Base-by-base conservation (phyloP, 768 basidiomycete genomes). In the Pulveroboletus ravenelii region DNA sequence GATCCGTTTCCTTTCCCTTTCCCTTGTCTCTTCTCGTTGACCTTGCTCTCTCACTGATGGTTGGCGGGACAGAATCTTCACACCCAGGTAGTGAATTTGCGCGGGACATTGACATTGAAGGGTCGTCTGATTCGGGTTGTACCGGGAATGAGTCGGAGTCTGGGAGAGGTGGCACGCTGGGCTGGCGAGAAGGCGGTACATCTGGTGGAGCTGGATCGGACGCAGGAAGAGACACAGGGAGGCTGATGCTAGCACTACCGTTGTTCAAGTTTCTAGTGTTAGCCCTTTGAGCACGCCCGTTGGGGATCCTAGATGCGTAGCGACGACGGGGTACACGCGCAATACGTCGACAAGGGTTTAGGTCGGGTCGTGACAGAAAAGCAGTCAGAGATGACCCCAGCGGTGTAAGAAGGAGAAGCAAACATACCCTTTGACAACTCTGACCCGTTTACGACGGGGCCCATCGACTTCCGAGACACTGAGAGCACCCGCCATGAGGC, bases 391-490 rank as follows among this genome's bases (percentile, higher is more conserved):
- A 55, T 47, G 55, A 50, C 30, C 41, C 58, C 56, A 51, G 62
- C 50, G 55, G 51, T 47, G 53, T 49, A 47, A 59, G 59, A 46
- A 48, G 57, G 62, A 58, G 57, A 65, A 43, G 51, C 42, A 41
- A 61, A 78, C 82, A 68, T 68, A 87, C 89, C 79, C 77, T 76
- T 85, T 85, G 69, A 86, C 84, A 54, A 80, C 68, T 69, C 86
- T 77, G 61, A 84, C 75, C 59, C 87, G 81, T 73, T 91, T 88
- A 65, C 82, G 72, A 67, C 82, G 78, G 47, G 82, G 74, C 43
- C 83, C 84, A 52, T 84, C 84, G 58, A 78, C 64, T 60, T 82
- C 81, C 55, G 62, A 54, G 50, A 79, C 75, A 62, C 78, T 74
- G 56, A 83, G 75, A 63, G 84, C 78, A 53, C 80, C 79, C 57